phyloP scores from a whole-genome alignment of 73 alveolate genomes.

The Paramecium sexaurelia region DNA sequence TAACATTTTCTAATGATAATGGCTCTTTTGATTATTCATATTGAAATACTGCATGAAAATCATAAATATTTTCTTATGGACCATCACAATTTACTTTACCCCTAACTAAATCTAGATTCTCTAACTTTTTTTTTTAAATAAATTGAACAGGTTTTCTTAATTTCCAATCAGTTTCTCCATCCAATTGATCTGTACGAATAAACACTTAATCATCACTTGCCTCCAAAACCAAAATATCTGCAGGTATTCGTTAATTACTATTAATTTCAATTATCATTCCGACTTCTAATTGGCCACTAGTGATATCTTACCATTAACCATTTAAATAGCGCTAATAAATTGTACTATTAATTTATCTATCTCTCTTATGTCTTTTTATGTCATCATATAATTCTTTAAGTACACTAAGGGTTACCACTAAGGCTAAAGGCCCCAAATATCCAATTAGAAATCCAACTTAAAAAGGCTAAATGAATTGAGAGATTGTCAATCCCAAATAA shows the following conservation, averaged over 20 bases:
- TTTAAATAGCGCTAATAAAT: conserved; percentile 63
- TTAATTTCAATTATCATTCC: conserved; percentile 89
- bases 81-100: neutral
- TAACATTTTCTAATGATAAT: conserved; percentile 81
- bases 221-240: conserved; percentile 77
- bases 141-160: conserved; percentile 74
- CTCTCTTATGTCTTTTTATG: conserved; percentile 76
- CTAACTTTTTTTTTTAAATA: conserved; percentile 56
- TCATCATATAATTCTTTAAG: conserved; percentile 85
- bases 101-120: neutral
- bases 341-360: conserved; percentile 69
- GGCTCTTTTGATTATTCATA: conserved; percentile 64
- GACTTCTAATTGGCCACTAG: conserved; percentile 59
- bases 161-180: conserved; percentile 99
- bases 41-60: conserved; percentile 71
- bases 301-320: conserved; percentile 63
- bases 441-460: conserved; percentile 93
- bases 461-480: conserved; percentile 83
- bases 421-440: conserved; percentile 77
- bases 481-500: conserved; percentile 86
- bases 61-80: conserved; percentile 76
- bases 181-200: conserved; percentile 87
- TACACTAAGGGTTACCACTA: conserved; percentile 80
- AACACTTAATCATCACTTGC: conserved; percentile 62
- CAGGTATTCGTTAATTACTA: conserved; percentile 88